These are phyloP conservation scores for Fusarium mundagurra DNA, from an alignment of 2,329 filamentous ascomycete genomes.

Conservation along the genomic window DNA sequence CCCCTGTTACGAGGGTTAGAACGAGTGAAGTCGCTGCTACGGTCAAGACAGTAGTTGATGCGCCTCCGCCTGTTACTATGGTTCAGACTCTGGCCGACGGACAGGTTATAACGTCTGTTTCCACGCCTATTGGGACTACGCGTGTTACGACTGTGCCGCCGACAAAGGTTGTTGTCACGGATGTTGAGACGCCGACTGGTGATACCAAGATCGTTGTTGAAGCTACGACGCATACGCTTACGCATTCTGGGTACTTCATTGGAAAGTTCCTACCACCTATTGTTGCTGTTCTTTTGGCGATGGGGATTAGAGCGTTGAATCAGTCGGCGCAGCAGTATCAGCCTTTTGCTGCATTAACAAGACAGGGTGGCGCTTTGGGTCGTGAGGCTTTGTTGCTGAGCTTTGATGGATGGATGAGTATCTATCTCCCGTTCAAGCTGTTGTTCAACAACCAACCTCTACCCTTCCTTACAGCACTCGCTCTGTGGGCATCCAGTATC, in stretches of 20 bases:
- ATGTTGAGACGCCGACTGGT: slow-evolving; percentile 19
- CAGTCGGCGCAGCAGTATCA: slow-evolving; percentile 54
- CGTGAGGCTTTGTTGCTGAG: slow-evolving; percentile 54
- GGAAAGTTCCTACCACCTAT: slow-evolving; percentile 56
- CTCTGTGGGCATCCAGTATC: slow-evolving; percentile 13
- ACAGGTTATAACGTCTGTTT: slow-evolving; percentile 16
- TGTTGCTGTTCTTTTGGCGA: slow-evolving; percentile 51
- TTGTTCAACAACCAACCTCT: slow-evolving; percentile 50
- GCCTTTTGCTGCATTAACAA: slow-evolving; percentile 55
- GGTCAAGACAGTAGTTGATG: slow-evolving; percentile 30
- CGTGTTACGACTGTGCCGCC: slow-evolving; percentile 27
- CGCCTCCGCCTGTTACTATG: slow-evolving; percentile 3
- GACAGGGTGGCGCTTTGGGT: slow-evolving; percentile 49
- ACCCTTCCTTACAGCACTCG: slow-evolving; percentile 28
- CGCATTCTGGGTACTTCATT: slow-evolving; percentile 47
- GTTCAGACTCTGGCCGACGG: slow-evolving; percentile 25
- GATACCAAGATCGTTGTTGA: slow-evolving; percentile 19
- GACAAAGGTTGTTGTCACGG: slow-evolving; percentile 25
- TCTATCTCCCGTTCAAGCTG: slow-evolving; percentile 48
- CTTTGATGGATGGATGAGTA: slow-evolving; percentile 50
- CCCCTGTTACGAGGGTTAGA: slow-evolving; percentile 12
- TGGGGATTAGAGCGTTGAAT: slow-evolving; percentile 54
- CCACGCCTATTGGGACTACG: slow-evolving; percentile 15
- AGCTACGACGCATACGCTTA: slow-evolving; percentile 27
- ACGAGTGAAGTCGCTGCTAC: slow-evolving; percentile 22